phyloP scores from a whole-genome alignment of 1,139 yeast species.

The Candida glucosophila region DNA sequence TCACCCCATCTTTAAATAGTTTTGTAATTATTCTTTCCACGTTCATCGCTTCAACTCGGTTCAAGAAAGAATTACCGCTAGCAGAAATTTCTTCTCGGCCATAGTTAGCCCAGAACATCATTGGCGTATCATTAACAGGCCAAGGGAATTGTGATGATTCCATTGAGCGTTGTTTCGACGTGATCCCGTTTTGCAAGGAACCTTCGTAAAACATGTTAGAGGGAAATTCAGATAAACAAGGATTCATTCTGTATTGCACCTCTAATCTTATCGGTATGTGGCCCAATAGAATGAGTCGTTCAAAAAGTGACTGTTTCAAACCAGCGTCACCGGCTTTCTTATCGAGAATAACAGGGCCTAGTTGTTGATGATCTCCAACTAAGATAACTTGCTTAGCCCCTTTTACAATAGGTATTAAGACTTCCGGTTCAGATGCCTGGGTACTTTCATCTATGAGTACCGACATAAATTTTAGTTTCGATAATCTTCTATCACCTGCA shows the following conservation, averaged over 20 bases:
- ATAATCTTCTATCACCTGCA: slow-evolving; percentile 69
- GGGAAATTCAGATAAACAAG: slow-evolving; percentile 77
- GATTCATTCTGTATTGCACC: slow-evolving; percentile 95
- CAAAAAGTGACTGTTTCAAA: slow-evolving; percentile 75
- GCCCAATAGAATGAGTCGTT: slow-evolving; percentile 75
- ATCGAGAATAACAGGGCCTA: slow-evolving; percentile 84
- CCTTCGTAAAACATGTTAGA: slow-evolving; percentile 94
- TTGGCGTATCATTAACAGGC: slow-evolving; percentile 77
- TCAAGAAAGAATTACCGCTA: slow-evolving; percentile 77
- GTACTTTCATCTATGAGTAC: slow-evolving; percentile 90
- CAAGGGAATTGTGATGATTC: slow-evolving; percentile 66
- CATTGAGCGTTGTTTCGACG: slow-evolving; percentile 59
- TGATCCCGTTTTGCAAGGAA: slow-evolving; percentile 82
- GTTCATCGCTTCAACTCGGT: slow-evolving; percentile 86
- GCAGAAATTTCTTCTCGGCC: slow-evolving; percentile 86
- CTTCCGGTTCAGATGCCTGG: slow-evolving; percentile 90
- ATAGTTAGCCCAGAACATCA: slow-evolving; percentile 92
- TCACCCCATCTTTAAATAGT: slow-evolving; percentile 71
- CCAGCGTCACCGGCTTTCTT: slow-evolving; percentile 82
- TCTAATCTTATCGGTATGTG: slow-evolving; percentile 80
- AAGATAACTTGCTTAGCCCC: slow-evolving; percentile 85
- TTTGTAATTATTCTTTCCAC: slow-evolving; percentile 74
- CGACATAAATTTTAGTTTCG: slow-evolving; percentile 50
- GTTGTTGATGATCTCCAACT: slow-evolving; percentile 93
- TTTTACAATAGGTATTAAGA: slow-evolving; percentile 77